These are phyloP conservation scores for Brassica balearica DNA, from an alignment of 441 rosid species.

Conservation along the genomic window DNA sequence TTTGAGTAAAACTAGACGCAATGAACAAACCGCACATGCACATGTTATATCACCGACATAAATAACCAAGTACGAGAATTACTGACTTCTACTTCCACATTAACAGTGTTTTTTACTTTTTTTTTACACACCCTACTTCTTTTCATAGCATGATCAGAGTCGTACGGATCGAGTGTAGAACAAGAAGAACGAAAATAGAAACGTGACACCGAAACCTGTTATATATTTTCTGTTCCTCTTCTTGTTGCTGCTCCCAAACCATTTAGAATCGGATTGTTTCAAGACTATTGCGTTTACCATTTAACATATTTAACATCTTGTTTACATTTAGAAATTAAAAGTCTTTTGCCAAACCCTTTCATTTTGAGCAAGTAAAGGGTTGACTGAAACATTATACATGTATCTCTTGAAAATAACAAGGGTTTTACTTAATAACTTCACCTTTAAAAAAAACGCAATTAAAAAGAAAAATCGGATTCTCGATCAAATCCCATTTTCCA, in stretches of 20 bases:
- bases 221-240: slow-evolving; percentile 20
- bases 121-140: slow-evolving; percentile 1
- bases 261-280: slow-evolving; percentile 10
- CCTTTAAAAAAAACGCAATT: no score
- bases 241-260: slow-evolving; percentile 14
- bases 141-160: neutral
- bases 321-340: neutral
- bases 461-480: neutral
- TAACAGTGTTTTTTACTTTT: slow-evolving; percentile 29
- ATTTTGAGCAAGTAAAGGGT: no score
- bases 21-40: slow-evolving; percentile 45
- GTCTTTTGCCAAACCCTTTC: neutral
- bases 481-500: neutral
- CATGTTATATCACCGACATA: slow-evolving; percentile 44
- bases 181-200: slow-evolving; percentile 15
- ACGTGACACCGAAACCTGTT: slow-evolving; percentile 16
- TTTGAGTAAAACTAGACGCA: slow-evolving; percentile 44
- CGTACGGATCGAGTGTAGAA: slow-evolving; percentile 18
- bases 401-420: no score
- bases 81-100: slow-evolving; percentile 40
- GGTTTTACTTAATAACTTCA: no score
- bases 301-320: neutral
- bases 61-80: slow-evolving; percentile 37
- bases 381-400: no score
- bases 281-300: neutral